These are phyloP conservation scores for Cicer cuneatum DNA, from an alignment of 306 rosid genomes.

Conservation along the genomic window DNA sequence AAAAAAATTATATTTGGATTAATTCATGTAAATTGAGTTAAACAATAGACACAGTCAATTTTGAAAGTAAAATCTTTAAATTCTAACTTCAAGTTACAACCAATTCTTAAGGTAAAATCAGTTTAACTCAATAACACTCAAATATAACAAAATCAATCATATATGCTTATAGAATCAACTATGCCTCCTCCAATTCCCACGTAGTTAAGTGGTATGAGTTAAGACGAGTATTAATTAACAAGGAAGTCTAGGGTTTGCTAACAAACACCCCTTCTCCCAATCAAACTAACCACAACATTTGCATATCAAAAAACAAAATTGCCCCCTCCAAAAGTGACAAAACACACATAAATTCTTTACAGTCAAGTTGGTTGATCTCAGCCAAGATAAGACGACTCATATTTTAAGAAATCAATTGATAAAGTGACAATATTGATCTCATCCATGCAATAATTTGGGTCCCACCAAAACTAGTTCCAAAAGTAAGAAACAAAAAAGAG, in stretches of 20 bases:
- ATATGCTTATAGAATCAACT: no score
- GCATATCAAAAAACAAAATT: background rate
- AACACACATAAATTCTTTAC: background rate
- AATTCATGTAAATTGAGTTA: background rate
- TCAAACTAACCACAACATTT: background rate
- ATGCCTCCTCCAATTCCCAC: no score
- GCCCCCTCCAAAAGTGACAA: background rate
- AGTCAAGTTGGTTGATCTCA: background rate
- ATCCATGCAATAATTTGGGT: background rate
- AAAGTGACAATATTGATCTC: background rate
- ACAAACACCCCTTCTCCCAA: no score
- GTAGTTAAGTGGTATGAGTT: no score
- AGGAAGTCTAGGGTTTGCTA: no score
- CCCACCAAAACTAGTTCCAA: conserved; percentile 12
- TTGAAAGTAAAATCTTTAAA: background rate
- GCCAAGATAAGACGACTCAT: background rate
- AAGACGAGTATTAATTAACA: no score
- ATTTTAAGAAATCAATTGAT: background rate
- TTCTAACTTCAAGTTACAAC: background rate
- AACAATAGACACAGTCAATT: background rate
- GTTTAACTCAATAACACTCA: no score
- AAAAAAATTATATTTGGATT: background rate
- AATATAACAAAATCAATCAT: no score
- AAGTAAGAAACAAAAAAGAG: background rate
- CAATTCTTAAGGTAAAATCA: background rate